A percentile compares a stretch with the other conserved stretches of the same genome.
Evolutionary conservation across 192 early-diverging fungal genomes (phyloP).

Genomic region (Glomus cerebriforme): DNA sequence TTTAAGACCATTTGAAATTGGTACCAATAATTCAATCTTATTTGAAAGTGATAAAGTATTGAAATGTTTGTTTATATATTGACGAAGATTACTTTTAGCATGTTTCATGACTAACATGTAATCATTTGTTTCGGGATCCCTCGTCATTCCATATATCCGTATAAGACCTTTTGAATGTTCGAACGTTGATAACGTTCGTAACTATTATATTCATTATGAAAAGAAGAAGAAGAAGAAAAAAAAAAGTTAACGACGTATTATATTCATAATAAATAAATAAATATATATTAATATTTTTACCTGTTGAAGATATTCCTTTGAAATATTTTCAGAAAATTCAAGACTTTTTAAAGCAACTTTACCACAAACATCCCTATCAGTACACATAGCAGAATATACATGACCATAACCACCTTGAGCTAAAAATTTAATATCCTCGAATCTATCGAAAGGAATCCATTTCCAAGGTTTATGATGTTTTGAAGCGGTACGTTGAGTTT

Average conservation of each 20-base stretch:
- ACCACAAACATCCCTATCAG: not conserved
- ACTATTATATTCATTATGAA: not conserved
- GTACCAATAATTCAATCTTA: not conserved
- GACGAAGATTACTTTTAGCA: not conserved
- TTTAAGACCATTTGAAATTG: not conserved
- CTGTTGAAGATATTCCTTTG: not conserved
- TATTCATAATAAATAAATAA: too few species aligned
- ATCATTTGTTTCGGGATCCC: constrained; percentile 1
- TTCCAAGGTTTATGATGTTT: not conserved
- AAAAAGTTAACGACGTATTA: too few species aligned
- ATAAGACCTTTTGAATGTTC: not conserved
- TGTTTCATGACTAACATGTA: constrained; percentile 19
- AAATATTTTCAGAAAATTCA: not conserved
- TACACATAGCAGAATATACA: not conserved
- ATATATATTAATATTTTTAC: too few species aligned
- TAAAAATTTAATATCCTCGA: not conserved
- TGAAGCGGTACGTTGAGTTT: not conserved
- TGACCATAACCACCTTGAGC: not conserved
- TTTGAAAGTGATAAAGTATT: not conserved
- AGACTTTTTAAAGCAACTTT: not conserved
- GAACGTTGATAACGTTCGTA: not conserved
- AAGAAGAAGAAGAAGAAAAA: too few species aligned
- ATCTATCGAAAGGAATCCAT: constrained; percentile 1
- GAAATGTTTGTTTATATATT: not conserved
- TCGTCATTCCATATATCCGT: not conserved